Conservation (phyloP, 2,329 filamentous ascomycete genomes). For the Neocatenulostroma microsporum region DNA sequence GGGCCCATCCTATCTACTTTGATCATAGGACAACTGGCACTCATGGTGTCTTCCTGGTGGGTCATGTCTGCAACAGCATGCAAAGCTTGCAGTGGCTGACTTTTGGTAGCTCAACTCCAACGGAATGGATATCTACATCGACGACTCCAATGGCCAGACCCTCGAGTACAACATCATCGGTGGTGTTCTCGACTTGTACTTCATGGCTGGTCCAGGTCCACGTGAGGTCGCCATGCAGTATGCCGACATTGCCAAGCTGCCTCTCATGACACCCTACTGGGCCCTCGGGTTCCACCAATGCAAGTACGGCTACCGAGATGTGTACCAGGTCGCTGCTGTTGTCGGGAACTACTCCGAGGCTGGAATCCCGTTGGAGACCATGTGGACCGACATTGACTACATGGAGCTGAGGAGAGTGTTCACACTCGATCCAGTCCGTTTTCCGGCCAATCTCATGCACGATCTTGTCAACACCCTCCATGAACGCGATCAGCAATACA, state of each 20-base stretch:
- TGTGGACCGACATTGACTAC: no score
- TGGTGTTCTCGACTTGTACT: constrained; percentile 61
- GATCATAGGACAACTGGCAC: constrained; percentile 52
- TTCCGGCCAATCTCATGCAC: constrained; percentile 54
- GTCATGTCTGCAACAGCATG: no score
- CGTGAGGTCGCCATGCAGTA: constrained; percentile 57
- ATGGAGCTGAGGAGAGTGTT: constrained; percentile 48
- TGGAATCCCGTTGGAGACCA: no score
- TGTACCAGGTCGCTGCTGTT: no score
- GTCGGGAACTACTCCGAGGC: no score
- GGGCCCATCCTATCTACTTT: constrained; percentile 64
- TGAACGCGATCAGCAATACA: constrained; percentile 25
- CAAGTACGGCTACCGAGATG: no score
- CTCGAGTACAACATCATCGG: constrained; percentile 74
- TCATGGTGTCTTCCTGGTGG: constrained; percentile 61
- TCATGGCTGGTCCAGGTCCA: constrained; percentile 43
- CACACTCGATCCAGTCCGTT: constrained; percentile 56
- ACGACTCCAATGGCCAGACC: constrained; percentile 54
- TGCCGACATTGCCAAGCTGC: constrained; percentile 57
- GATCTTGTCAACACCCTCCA: constrained; percentile 54
- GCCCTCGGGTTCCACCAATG: constrained; percentile 74
- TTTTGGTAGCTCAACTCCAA: constrained; percentile 56
- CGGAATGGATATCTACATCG: constrained; percentile 65
- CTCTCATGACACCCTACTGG: constrained; percentile 74
- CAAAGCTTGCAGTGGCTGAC: no score